Conservation (phyloP, 2,329 filamentous ascomycete species). For the Aspergillus aculeatinus region DNA sequence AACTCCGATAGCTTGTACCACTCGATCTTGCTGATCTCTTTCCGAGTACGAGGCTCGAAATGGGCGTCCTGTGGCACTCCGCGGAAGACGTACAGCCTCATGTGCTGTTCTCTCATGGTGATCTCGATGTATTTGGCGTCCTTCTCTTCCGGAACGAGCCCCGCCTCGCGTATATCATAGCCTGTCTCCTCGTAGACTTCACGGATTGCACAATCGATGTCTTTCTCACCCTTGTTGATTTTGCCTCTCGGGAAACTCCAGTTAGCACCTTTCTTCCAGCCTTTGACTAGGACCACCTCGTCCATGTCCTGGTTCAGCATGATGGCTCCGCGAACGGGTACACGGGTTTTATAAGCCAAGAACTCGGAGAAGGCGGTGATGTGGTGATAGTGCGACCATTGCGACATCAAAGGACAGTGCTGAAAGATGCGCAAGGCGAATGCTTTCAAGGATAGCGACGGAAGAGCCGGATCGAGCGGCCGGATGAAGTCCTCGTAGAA, state of each 20-base stretch:
- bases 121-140: slow-evolving; percentile 82
- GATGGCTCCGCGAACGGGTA: slow-evolving; percentile 92
- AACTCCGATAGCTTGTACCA: slow-evolving; percentile 92
- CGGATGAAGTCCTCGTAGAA: slow-evolving; percentile 99
- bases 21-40: slow-evolving; percentile 95
- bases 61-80: slow-evolving; percentile 81
- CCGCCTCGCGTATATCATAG: slow-evolving; percentile 73
- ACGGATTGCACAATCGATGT: slow-evolving; percentile 87
- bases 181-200: slow-evolving; percentile 98
- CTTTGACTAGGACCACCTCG: slow-evolving; percentile 86
- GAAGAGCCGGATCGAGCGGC: slow-evolving; percentile 78
- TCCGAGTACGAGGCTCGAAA: slow-evolving; percentile 87
- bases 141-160: slow-evolving; percentile 69
- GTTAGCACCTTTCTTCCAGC: slow-evolving; percentile 93
- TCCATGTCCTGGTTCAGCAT: slow-evolving; percentile 94
- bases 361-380: slow-evolving; percentile 87
- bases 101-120: slow-evolving; percentile 87
- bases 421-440: slow-evolving; percentile 92
- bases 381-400: slow-evolving; percentile 75
- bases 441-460: slow-evolving; percentile 76
- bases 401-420: slow-evolving; percentile 84
- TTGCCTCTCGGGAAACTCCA: slow-evolving; percentile 98
- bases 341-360: slow-evolving; percentile 86
- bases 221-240: slow-evolving; percentile 95
- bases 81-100: slow-evolving; percentile 88